Evolutionary conservation across 768 basidiomycete species (phyloP).

Genomic region (Trametes maxima): DNA sequence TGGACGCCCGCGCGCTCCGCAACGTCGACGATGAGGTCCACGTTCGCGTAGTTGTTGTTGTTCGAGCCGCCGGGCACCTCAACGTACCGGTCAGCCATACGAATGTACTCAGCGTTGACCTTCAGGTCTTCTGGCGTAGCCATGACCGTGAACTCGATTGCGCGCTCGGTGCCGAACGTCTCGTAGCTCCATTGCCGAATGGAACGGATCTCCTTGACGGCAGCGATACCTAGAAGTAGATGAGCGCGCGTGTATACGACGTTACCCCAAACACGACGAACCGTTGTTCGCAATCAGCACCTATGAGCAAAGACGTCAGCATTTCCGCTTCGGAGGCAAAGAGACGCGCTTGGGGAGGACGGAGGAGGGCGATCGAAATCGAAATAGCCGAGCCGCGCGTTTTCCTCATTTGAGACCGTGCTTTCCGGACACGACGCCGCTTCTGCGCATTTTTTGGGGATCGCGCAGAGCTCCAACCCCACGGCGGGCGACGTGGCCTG

Average conservation of each 20-base stretch:
- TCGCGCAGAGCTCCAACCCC: not conserved
- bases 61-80: slow-evolving; percentile 98
- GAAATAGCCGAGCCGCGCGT: slow-evolving; percentile 11
- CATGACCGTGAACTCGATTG: slow-evolving; percentile 99
- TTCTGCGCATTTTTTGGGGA: not conserved
- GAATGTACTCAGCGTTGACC: slow-evolving; percentile 99
- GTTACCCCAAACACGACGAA: slow-evolving; percentile 34
- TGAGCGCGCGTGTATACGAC: slow-evolving; percentile 25
- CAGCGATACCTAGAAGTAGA: slow-evolving; percentile 77
- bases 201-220: slow-evolving; percentile 98
- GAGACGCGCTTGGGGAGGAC: not conserved
- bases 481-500: not conserved
- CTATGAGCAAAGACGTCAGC: slow-evolving; percentile 43
- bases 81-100: slow-evolving; percentile 99
- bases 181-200: slow-evolving; percentile 99
- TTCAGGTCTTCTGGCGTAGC: slow-evolving; percentile 98
- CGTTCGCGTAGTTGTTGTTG: slow-evolving; percentile 99
- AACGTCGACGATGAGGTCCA: slow-evolving; percentile 97
- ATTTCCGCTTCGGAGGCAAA: not conserved
- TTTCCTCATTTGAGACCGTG: slow-evolving; percentile 7
- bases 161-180: slow-evolving; percentile 94
- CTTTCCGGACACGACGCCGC: slow-evolving; percentile 4
- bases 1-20: slow-evolving; percentile 97
- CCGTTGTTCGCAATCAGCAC: slow-evolving; percentile 99
- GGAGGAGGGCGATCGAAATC: not conserved